Evolutionary conservation across 192 early-diverging fungal genomes (phyloP), one percentile per base, ranked within the genome.

Genomic region (Coemansia javaensis): DNA sequence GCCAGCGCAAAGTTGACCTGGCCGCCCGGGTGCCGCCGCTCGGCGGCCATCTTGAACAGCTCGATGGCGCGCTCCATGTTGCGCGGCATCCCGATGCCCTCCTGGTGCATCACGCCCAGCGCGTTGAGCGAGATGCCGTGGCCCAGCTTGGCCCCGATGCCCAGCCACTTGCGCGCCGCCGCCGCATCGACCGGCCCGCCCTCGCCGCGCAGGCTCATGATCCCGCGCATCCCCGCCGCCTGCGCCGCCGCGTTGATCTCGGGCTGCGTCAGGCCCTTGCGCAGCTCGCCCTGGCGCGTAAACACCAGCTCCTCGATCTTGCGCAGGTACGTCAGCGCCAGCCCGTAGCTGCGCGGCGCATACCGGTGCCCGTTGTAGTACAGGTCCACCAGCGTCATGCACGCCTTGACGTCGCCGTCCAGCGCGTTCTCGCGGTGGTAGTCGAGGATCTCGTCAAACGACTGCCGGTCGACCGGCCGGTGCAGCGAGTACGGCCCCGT

Each of bases 201-300:
- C 54, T 97, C 94, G 21, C 94, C 96, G 24, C 96, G 82, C 84
- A 82, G 81, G 53, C 88, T 84, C 94, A 99, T 96, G 21, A 75
- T 54, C 0, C 94, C 96, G 16, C 91, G 48, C 60, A 84, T 81
- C 5, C 87, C 86, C 9, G 90, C 86, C 0, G 92, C 87, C 46
- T 85, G 56, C 6, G 84, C 85, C 12, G 84, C 86, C 9, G 31
- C 27, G 35, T 27, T 34, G 7, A 45, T 41, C 42, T 75, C 64
- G 4, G 32, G 32, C 33, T 44, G 61, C 35, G 40, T 15, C 39
- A 68, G 34, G 10, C 44, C 59, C 42, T 40, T 27, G 9, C 40
- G 65, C 32, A 59, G 47, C 50, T 67, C 49, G 16, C 50, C 52
- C 23, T 41, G 48, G 22, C n/a, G 13, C 7, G 55, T 58, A 16